Evolutionary conservation across 768 basidiomycete genomes (phyloP).

Genomic region (Kwoniella dendrophila): DNA sequence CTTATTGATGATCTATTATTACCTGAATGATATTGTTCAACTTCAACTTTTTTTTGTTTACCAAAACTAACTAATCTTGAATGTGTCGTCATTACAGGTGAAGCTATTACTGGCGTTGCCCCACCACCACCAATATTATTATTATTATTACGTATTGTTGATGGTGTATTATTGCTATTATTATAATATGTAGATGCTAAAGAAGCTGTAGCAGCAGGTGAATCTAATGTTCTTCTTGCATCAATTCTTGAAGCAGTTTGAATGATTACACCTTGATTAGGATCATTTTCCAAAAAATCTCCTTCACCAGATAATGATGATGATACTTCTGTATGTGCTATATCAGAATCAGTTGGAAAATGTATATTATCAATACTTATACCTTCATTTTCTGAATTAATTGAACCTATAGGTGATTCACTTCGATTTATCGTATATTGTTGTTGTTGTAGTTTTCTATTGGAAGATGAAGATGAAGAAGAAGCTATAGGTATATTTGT

Average conservation of each 20-base stretch:
- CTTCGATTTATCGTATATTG: background rate
- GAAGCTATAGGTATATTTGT: slow-evolving; percentile 17
- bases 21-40: slow-evolving; percentile 4
- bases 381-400: slow-evolving; percentile 7
- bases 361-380: slow-evolving; percentile 47
- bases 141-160: too few relatives aligned
- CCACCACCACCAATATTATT: too few relatives aligned
- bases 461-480: slow-evolving; percentile 16
- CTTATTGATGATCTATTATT: slow-evolving; percentile 5
- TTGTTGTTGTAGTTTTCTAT: too few relatives aligned
- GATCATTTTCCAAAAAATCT: slow-evolving; percentile 16
- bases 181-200: slow-evolving; percentile 26
- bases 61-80: slow-evolving; percentile 33
- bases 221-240: slow-evolving; percentile 42
- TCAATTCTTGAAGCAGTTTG: slow-evolving; percentile 39
- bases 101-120: slow-evolving; percentile 11
- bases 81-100: slow-evolving; percentile 30
- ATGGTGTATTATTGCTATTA: too few relatives aligned
- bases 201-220: slow-evolving; percentile 26
- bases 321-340: slow-evolving; percentile 33
- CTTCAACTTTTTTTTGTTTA: slow-evolving; percentile 21
- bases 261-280: slow-evolving; percentile 33
- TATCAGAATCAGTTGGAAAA: slow-evolving; percentile 47
- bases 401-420: slow-evolving; percentile 12
- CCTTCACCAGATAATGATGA: too few relatives aligned